Conservation (phyloP, 352 stramenopile genomes). For the Phytophthora colocasiae region DNA sequence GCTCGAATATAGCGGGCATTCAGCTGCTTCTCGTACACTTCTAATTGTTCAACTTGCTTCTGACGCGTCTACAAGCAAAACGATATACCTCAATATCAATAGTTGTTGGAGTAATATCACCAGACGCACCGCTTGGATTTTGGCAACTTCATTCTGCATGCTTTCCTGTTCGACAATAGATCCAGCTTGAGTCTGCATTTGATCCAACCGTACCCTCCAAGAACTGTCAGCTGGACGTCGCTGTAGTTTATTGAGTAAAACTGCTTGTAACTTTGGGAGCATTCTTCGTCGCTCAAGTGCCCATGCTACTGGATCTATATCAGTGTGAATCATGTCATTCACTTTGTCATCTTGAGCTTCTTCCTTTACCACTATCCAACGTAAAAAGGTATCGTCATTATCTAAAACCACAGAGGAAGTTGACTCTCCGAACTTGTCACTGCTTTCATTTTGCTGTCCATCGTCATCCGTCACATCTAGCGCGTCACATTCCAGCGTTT, state of each 20-base stretch:
- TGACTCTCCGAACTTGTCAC: slow-evolving; percentile 35
- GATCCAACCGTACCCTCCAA: slow-evolving; percentile 41
- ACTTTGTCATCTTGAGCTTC: slow-evolving; percentile 28
- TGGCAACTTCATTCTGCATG: slow-evolving; percentile 25
- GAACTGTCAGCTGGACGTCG: slow-evolving; percentile 25
- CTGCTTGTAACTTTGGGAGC: slow-evolving; percentile 44
- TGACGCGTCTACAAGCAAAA: slow-evolving; percentile 19
- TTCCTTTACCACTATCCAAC: slow-evolving; percentile 57
- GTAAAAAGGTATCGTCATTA: slow-evolving; percentile 44
- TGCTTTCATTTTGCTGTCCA: slow-evolving; percentile 17
- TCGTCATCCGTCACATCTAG: slow-evolving; percentile 57
- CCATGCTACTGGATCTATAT: slow-evolving; percentile 51
- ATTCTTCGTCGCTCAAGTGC: slow-evolving; percentile 44
- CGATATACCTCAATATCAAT: not conserved
- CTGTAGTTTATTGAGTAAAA: slow-evolving; percentile 31
- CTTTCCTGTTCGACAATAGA: slow-evolving; percentile 15
- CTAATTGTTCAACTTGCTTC: slow-evolving; percentile 34
- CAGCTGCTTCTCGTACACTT: slow-evolving; percentile 44
- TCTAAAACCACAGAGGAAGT: slow-evolving; percentile 34
- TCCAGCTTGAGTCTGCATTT: slow-evolving; percentile 31
- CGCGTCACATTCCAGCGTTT: slow-evolving; percentile 52
- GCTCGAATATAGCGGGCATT: slow-evolving; percentile 38
- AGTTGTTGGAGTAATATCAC: not conserved
- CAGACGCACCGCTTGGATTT: slow-evolving; percentile 36
- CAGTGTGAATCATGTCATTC: slow-evolving; percentile 48